These are phyloP conservation scores for Dillenia suffruticosa DNA, from an alignment of 164 flowering plant genomes.

Conservation along the genomic window DNA sequence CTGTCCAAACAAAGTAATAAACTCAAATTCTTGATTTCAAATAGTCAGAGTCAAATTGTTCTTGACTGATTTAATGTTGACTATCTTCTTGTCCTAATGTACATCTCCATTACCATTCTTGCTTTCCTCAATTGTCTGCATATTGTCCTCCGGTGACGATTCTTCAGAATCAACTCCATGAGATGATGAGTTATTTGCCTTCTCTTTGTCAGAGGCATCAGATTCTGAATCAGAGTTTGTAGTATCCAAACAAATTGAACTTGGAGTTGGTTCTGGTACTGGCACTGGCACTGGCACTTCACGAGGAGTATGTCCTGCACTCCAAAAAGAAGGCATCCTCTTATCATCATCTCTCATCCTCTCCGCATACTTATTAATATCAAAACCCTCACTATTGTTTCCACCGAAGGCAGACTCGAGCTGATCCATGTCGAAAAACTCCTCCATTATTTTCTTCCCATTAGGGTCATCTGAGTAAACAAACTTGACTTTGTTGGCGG, in stretches of 20 bases:
- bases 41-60: neutral
- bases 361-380: slow-evolving; percentile 61
- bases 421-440: slow-evolving; percentile 68
- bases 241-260: slow-evolving; percentile 15
- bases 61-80: neutral
- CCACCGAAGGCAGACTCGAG: slow-evolving; percentile 88
- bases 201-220: slow-evolving; percentile 31
- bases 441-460: slow-evolving; percentile 67
- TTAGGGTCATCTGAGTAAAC: slow-evolving; percentile 62
- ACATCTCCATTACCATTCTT: neutral
- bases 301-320: slow-evolving; percentile 14
- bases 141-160: slow-evolving; percentile 4
- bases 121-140: neutral
- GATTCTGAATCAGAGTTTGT: slow-evolving; percentile 32
- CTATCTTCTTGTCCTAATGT: slow-evolving; percentile 12
- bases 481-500: slow-evolving; percentile 77
- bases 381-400: slow-evolving; percentile 43
- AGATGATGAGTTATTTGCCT: slow-evolving; percentile 17
- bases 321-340: slow-evolving; percentile 48
- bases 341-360: slow-evolving; percentile 87
- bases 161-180: slow-evolving; percentile 14
- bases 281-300: slow-evolving; percentile 7
- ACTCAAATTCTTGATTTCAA: slow-evolving; percentile 2
- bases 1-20: slow-evolving; percentile 6
- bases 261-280: slow-evolving; percentile 13